Evolutionary conservation across 1,139 yeast species (phyloP).

Genomic region (Debaryomyces psychrophilus): DNA sequence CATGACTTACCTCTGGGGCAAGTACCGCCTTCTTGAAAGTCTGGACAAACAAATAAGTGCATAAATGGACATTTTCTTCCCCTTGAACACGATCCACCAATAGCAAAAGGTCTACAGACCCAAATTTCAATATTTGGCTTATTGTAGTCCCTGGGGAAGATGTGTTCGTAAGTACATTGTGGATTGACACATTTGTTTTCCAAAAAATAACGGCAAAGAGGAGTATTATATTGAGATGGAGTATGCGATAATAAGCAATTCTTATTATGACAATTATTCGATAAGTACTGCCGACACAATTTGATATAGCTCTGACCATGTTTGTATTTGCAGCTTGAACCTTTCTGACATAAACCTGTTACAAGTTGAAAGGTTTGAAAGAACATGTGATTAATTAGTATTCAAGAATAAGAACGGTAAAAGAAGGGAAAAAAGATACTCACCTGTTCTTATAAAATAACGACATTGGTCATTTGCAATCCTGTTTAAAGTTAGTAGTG

Average conservation of each 20-base stretch:
- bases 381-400: slow-evolving; percentile 12
- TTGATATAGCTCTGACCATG: slow-evolving; percentile 57
- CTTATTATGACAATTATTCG: slow-evolving; percentile 49
- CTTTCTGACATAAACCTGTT: slow-evolving; percentile 57
- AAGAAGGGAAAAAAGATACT: slow-evolving; percentile 24
- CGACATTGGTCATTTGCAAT: slow-evolving; percentile 35
- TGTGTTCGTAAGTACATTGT: slow-evolving; percentile 58
- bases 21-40: slow-evolving; percentile 59
- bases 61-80: slow-evolving; percentile 61
- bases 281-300: slow-evolving; percentile 55
- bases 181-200: slow-evolving; percentile 56
- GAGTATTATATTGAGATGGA: slow-evolving; percentile 64
- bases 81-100: slow-evolving; percentile 67
- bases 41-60: slow-evolving; percentile 73
- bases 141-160: slow-evolving; percentile 37
- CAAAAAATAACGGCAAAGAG: slow-evolving; percentile 60
- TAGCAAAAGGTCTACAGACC: slow-evolving; percentile 68
- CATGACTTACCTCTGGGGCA: slow-evolving; percentile 59
- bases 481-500: slow-evolving; percentile 22
- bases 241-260: slow-evolving; percentile 61
- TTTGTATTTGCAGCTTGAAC: slow-evolving; percentile 53
- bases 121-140: slow-evolving; percentile 44
- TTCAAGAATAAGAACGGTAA: slow-evolving; percentile 2
- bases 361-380: slow-evolving; percentile 26
- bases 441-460: slow-evolving; percentile 45